These are phyloP conservation scores for Populus alba DNA, from an alignment of 345 rosid species.

Conservation along the genomic window DNA sequence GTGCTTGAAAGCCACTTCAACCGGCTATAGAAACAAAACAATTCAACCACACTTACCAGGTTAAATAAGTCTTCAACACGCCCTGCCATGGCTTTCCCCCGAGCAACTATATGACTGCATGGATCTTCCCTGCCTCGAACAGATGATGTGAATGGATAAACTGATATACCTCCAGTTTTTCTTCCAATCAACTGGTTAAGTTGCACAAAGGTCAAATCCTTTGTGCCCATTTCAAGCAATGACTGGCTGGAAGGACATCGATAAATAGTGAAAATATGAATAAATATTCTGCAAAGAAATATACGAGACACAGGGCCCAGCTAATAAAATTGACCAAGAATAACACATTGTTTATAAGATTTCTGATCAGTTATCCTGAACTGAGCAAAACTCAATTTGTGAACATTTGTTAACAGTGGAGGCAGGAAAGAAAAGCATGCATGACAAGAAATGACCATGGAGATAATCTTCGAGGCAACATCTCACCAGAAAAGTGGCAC, in stretches of 20 bases:
- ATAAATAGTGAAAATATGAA: not conserved
- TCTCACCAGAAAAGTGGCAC: constrained; percentile 92
- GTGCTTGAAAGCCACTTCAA: constrained; percentile 9
- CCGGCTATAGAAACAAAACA: not conserved
- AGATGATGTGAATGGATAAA: constrained; percentile 90
- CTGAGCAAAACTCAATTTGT: not conserved
- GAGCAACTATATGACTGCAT: constrained; percentile 73
- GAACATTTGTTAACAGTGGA: not conserved
- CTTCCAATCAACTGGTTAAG: constrained; percentile 97
- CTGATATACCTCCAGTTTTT: constrained; percentile 97
- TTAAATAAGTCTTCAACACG: constrained; percentile 81
- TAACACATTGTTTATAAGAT: not conserved
- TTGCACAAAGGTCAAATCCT: constrained; percentile 87
- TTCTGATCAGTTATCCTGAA: not conserved
- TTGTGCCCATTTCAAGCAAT: constrained; percentile 95
- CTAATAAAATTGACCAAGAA: not conserved
- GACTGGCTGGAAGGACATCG: constrained; percentile 63
- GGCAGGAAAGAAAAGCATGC: not conserved
- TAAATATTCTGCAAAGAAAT: not conserved
- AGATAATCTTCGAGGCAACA: constrained; percentile 17
- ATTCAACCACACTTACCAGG: constrained; percentile 50
- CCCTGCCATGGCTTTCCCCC: constrained; percentile 97
- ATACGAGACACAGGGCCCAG: not conserved
- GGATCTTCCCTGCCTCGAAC: constrained; percentile 72
- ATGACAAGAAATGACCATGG: constrained; percentile 9